Evolutionary conservation across 2,329 filamentous ascomycete species (phyloP), one percentile per base, ranked within the genome.

Genomic region (Sclerotinia nivalis): DNA sequence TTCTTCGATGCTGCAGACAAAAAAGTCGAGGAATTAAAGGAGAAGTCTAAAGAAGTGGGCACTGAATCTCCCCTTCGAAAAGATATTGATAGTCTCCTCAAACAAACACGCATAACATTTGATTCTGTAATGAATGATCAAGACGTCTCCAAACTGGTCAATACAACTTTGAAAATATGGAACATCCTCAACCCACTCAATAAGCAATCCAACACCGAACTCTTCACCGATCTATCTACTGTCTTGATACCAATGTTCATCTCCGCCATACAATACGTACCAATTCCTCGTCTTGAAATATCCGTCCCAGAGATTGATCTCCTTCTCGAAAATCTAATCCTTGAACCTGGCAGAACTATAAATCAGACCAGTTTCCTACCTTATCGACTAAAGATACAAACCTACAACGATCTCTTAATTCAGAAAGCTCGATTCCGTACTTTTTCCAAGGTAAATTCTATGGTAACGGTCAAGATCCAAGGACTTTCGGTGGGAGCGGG

Each of bases 331-430:
- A 97, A 97, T 73, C 84, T 98, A 45, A 91, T 98, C 71, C 85
- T 98, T 45, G 93, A 97, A 77, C 95, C 95, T 0, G 95, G 95
- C 9, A 85, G 85, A 70, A 96, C 93, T 0, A 85, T 97, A 75
- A 95, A 97, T 78, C 83, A 90, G 72, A 93, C 91, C 4, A 97
- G 94, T 0, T 98, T 98, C 83, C 84, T 98, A 0, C 95, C 95
- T 0, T 95, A 93, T 81, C 88, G 89, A 69, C 84, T 97, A 67
- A 90, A 91, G 58, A 82, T 97, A 4, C 90, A 93, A 73, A 95
- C 92, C 0, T 90, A 91, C 79, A 97, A 96, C 76, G 91, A 97
- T 74, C 82, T 97, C 47, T 93, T 97, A 73, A 88, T 97, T 54
- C 87, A 90, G 73, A 97, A 97, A 79, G 90, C 89, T 25, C 89